These are phyloP conservation scores for Geranium rotundifolium DNA, from an alignment of 345 rosid species.

Conservation along the genomic window DNA sequence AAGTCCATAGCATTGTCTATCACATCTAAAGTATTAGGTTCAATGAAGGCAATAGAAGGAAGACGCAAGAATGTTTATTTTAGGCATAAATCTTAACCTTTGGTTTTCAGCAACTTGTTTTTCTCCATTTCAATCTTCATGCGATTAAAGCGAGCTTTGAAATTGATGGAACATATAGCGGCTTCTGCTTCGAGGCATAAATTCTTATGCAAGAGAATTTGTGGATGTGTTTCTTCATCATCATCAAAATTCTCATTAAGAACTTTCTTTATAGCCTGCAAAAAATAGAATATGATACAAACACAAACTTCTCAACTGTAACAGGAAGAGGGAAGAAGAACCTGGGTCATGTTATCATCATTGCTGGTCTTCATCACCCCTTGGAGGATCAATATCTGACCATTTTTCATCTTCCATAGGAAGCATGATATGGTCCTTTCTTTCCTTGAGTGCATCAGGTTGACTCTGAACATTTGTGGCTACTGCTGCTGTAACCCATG, in stretches of 20 bases:
- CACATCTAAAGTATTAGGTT: slow-evolving; percentile 6
- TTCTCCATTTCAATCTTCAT: slow-evolving; percentile 46
- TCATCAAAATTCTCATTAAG: slow-evolving; percentile 52
- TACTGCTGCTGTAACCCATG: too few relatives aligned
- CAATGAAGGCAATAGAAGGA: background rate
- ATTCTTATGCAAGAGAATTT: slow-evolving; percentile 64
- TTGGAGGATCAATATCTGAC: slow-evolving; percentile 10
- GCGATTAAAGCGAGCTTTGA: slow-evolving; percentile 54
- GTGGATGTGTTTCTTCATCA: slow-evolving; percentile 40
- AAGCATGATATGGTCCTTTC: slow-evolving; percentile 8
- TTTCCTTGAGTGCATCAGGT: slow-evolving; percentile 10
- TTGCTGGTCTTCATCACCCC: slow-evolving; percentile 23
- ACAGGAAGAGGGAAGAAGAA: slow-evolving; percentile 8
- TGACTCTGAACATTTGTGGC: too few relatives aligned
- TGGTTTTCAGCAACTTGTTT: slow-evolving; percentile 16
- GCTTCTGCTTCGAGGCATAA: slow-evolving; percentile 98
- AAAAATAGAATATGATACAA: slow-evolving; percentile 4
- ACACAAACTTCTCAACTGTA: background rate
- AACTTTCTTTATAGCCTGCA: slow-evolving; percentile 65
- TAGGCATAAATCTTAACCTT: slow-evolving; percentile 27
- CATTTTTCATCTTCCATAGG: slow-evolving; percentile 12
- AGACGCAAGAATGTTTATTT: background rate
- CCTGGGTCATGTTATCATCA: slow-evolving; percentile 56
- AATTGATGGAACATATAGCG: slow-evolving; percentile 52
- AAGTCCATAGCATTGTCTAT: slow-evolving; percentile 6